Conservation (phyloP, 139 green algal species). For the Eudorina sp. region DNA sequence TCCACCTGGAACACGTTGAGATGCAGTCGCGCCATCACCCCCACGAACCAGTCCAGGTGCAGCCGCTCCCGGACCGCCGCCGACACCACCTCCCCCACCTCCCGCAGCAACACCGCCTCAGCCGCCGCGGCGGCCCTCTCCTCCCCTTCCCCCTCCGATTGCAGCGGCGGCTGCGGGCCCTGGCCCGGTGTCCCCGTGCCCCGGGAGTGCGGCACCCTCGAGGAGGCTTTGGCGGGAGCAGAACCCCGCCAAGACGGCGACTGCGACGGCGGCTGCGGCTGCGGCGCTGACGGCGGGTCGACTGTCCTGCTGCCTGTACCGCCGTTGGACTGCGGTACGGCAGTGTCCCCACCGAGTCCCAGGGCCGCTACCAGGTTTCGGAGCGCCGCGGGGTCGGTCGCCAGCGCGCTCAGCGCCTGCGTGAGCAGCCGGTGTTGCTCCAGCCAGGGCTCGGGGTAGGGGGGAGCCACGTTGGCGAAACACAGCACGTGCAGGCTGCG, state of each 20-base stretch:
- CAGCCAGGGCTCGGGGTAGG: constrained; percentile 59
- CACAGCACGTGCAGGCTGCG: constrained; percentile 65
- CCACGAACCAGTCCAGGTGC: constrained; percentile 55
- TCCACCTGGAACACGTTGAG: constrained; percentile 71
- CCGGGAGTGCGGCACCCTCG: no score
- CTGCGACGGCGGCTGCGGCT: no score
- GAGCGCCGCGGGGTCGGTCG: not conserved
- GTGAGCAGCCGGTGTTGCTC: constrained; percentile 57
- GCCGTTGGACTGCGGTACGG: no score
- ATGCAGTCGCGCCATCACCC: constrained; percentile 62
- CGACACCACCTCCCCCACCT: not conserved
- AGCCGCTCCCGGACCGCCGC: not conserved
- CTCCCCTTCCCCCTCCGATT: not conserved
- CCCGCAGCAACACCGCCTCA: not conserved
- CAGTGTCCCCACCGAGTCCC: no score
- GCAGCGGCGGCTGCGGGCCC: not conserved
- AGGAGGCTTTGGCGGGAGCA: no score
- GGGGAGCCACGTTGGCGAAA: constrained; percentile 60
- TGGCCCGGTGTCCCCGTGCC: no score
- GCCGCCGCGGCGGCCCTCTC: not conserved
- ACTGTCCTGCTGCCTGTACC: no score
- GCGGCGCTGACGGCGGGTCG: no score
- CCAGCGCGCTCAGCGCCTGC: constrained; percentile 30
- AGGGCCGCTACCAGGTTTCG: not conserved
- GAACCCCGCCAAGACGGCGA: no score